Evolutionary conservation across 1,139 yeast genomes (phyloP), one percentile per base, ranked within the genome.

Genomic region (Geotrichum australiense): DNA sequence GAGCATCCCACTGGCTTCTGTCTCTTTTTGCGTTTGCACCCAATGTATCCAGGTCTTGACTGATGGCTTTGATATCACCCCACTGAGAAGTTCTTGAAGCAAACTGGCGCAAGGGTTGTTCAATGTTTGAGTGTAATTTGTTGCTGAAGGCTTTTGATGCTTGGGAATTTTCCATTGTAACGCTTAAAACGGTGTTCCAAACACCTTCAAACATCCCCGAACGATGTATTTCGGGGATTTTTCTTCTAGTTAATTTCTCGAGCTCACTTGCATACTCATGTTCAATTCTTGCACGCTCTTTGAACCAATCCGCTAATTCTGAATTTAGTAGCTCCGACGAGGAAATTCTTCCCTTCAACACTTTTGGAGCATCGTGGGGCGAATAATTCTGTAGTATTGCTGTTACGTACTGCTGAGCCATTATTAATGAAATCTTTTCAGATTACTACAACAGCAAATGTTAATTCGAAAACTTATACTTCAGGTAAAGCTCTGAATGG

Each of bases 1-100:
- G 79, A 45, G 74, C 68, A 50, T 78, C 80, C 94, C 96, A 87
- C 38, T 62, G 61, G 30, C 53, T 50, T 19, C 57, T 50, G 21
- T 50, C 55, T 28, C 50, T 50, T 24, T 46, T 48, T 32, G 51
- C 45, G 22, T 47, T 42, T 29, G 51, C 47, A 11, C 64, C 63
- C 25, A 59, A 41, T 5, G 51, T 44, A 16, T 46, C 42, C 16
- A 63, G 50, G 23, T 58, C 60, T 15, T 55, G 54, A 25, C 60
- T 57, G 34, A 56, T 47, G 27, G 47, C 48, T 32, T 56, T 55
- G 45, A 58, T 53, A 43, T 59, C 64, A 11, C 48, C 39, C 62
- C 63, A 58, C 35, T 52, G 56, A 16, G 50, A 46, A 25, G 55
- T 49, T 29, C 48, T 47, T 23, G 48, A 32, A 1, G 54, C 42